Evolutionary conservation across 2,329 filamentous ascomycete species (phyloP).

Genomic region (Colletotrichum chlorophyti): DNA sequence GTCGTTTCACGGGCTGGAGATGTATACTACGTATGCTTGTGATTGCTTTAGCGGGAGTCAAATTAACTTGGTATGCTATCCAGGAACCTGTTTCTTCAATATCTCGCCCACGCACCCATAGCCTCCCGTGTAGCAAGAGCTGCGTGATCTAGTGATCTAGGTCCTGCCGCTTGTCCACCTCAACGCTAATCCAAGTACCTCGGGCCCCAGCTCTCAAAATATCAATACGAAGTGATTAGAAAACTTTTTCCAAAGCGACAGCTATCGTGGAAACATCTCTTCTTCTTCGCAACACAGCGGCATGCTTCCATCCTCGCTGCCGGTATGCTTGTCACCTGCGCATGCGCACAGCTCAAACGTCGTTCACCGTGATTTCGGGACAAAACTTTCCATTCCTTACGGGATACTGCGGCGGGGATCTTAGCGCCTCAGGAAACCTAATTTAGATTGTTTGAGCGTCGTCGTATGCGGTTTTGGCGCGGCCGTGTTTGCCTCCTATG

Average conservation of each 20-base stretch:
- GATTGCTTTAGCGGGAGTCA: too few species aligned
- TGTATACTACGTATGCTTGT: too few species aligned
- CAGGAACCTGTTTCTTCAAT: too few species aligned
- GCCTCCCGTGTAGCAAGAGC: too few species aligned
- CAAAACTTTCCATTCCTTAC: constrained; percentile 76
- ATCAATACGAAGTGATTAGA: not conserved
- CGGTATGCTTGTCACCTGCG: constrained; percentile 62
- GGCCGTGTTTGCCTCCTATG: constrained; percentile 73
- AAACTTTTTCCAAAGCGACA: not conserved
- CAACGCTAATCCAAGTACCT: too few species aligned
- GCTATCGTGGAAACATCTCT: constrained; percentile 58
- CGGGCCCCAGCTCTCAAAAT: too few species aligned
- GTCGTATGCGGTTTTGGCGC: constrained; percentile 69
- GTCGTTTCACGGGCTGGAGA: too few species aligned
- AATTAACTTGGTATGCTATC: too few species aligned
- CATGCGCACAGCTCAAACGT: constrained; percentile 70
- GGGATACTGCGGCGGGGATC: constrained; percentile 63
- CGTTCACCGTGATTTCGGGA: constrained; percentile 75
- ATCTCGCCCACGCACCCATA: too few species aligned
- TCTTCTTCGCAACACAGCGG: constrained; percentile 73
- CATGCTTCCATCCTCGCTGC: constrained; percentile 62
- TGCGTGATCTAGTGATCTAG: too few species aligned
- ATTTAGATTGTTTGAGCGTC: constrained; percentile 63
- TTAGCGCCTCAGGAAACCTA: constrained; percentile 59
- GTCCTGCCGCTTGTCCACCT: too few species aligned